Base-by-base conservation (phyloP, 345 rosid species). In the Toxicodendron radicans region DNA sequence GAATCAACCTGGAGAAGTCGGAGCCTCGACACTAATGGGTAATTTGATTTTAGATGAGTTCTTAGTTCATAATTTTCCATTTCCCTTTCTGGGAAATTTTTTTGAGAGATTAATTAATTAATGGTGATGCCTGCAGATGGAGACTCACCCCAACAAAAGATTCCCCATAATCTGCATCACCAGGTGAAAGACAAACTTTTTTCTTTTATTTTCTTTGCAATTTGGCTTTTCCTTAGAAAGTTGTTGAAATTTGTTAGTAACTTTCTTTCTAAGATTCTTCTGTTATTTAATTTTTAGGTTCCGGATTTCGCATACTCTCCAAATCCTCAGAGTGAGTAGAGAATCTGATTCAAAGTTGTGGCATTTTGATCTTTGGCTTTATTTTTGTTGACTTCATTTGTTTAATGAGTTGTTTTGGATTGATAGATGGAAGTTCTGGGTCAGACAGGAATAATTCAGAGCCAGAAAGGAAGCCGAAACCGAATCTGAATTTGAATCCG, bases 101-200 rank as follows among this genome's bases (percentile, higher is more conserved):
- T 24, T 27, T 38, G 70, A 53, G 60, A 58, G 57, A 46, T 78
- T 65, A 75, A 73, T 49, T 30, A 58, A 70, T 74, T 72, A 63
- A 58, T 41, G n/a, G 13, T 60, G 54, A 70, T 78, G 79, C 79
- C 86, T 81, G 92, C 87, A 46, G 94, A 93, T 85, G 97, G 91
- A 79, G 97, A 92, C 80, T 96, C 98, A 48, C 97, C 98, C 1
- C 90, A 79, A 84, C 94, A 81, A 82, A 93, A 87, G 81, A 59
- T 85, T 85, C 72, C 78, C 51, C 96, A 86, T 73, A 89, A 89
- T 61, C 86, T 86, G 66, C 82, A 84, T 85, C 93, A 88, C 83
- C 97, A 93, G 97, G 98, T 93, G 76, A 82, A 78, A 75, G 30
- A 65, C 77, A 64, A 64, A 48, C 52, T 43, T 64, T 75, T 78